These are phyloP conservation scores for Nothophoma quercina DNA, from an alignment of 2,329 filamentous ascomycete genomes.

Conservation along the genomic window DNA sequence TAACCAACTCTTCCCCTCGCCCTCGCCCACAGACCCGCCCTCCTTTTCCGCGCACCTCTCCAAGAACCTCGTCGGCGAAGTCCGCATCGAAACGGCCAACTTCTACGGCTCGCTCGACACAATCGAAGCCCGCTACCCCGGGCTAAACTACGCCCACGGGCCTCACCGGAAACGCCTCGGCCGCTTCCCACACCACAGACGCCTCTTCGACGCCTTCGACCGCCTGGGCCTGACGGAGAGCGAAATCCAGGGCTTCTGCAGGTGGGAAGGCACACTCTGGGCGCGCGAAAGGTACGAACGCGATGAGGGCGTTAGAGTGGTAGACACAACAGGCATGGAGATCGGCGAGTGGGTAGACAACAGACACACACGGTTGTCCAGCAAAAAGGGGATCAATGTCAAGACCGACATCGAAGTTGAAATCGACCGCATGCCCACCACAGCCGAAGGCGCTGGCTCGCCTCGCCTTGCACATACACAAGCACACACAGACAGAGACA, in stretches of 20 bases:
- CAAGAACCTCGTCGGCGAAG: conserved; percentile 76
- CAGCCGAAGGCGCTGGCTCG: conserved; percentile 46
- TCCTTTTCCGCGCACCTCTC: conserved; percentile 75
- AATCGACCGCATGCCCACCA: conserved; percentile 41
- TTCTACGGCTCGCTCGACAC: conserved; percentile 83
- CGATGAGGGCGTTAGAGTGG: conserved; percentile 74
- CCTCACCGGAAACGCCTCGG: conserved; percentile 80
- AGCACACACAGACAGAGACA: conserved; percentile 18
- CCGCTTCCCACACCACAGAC: conserved; percentile 78
- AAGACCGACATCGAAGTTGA: conserved; percentile 54
- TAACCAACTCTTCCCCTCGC: conserved; percentile 74
- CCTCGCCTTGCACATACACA: neutral
- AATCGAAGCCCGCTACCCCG: conserved; percentile 81
- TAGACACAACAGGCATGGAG: conserved; percentile 74
- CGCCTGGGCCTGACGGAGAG: conserved; percentile 69
- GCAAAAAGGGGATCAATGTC: conserved; percentile 47
- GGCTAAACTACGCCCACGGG: conserved; percentile 76
- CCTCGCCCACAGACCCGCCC: conserved; percentile 71
- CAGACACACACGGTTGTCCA: conserved; percentile 21
- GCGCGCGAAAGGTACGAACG: conserved; percentile 81
- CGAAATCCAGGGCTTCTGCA: conserved; percentile 76
- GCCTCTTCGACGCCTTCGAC: conserved; percentile 80
- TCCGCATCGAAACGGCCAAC: conserved; percentile 77
- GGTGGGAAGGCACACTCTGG: conserved; percentile 86
- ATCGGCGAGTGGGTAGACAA: conserved; percentile 68